phyloP scores from a whole-genome alignment of 73 alveolate species.

The Paraurostyla sp. region DNA sequence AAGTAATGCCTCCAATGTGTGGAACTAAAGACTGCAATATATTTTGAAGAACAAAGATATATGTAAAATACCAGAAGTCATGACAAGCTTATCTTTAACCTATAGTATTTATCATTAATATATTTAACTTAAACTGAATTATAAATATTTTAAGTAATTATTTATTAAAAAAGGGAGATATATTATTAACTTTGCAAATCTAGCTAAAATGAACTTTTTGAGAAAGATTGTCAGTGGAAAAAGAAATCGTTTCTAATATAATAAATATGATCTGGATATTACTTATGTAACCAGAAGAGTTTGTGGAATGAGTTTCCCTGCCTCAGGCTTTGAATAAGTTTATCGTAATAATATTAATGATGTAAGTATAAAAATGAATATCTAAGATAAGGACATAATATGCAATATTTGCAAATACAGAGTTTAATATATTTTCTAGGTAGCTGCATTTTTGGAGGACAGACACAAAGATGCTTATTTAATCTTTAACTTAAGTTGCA shows the following conservation, averaged over 20 bases:
- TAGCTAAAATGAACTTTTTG: conserved; percentile 41
- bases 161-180: neutral
- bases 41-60: conserved; percentile 47
- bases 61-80: too few species aligned
- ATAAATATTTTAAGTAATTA: neutral
- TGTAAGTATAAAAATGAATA: conserved; percentile 76
- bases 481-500: conserved; percentile 88
- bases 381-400: neutral
- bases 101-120: too few species aligned
- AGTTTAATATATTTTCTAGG: neutral
- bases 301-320: conserved; percentile 96
- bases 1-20: conserved; percentile 42
- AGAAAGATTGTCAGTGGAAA: conserved; percentile 57
- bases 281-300: conserved; percentile 92
- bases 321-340: conserved; percentile 86
- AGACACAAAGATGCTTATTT: conserved; percentile 86
- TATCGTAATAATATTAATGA: conserved; percentile 87
- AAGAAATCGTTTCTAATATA: conserved; percentile 74
- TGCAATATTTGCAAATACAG: neutral
- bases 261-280: conserved; percentile 88
- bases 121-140: too few species aligned
- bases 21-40: conserved; percentile 58
- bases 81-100: too few species aligned
- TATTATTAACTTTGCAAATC: neutral
- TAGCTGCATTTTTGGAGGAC: conserved; percentile 79